phyloP scores from a whole-genome alignment of 1,139 yeast species.

The Pichia sp. region DNA sequence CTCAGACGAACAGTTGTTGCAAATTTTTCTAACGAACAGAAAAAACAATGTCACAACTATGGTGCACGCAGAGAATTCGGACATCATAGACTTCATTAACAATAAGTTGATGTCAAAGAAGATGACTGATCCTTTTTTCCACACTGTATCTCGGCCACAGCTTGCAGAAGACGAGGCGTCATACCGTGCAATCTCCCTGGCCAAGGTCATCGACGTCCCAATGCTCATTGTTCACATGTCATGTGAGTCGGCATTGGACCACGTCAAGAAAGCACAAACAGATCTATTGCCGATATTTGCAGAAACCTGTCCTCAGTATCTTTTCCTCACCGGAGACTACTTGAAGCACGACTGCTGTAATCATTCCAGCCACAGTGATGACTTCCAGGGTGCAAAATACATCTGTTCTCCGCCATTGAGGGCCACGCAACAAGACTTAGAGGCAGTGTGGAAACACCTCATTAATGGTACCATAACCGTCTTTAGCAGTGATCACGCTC shows the following conservation, averaged over 20 bases:
- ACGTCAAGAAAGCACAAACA: conserved; percentile 41
- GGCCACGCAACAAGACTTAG: conserved; percentile 35
- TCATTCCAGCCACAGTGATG: conserved; percentile 20
- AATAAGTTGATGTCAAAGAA: conserved; percentile 37
- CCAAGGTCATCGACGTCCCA: conserved; percentile 32
- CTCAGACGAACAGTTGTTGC: conserved; percentile 38
- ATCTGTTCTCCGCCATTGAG: conserved; percentile 48
- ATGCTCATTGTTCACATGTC: conserved; percentile 47
- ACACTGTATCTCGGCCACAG: conserved; percentile 42
- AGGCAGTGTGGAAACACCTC: conserved; percentile 42
- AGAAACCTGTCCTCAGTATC: conserved; percentile 48
- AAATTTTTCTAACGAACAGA: conserved; percentile 38
- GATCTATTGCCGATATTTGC: conserved; percentile 32
- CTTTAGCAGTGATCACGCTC: conserved; percentile 46
- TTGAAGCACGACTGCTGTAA: conserved; percentile 30
- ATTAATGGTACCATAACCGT: conserved; percentile 45
- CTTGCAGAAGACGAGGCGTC: conserved; percentile 48
- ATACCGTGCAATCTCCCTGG: conserved; percentile 40
- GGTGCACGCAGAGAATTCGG: conserved; percentile 49
- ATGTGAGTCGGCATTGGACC: conserved; percentile 38
- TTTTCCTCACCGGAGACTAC: conserved; percentile 33
- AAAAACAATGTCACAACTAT: conserved; percentile 41
- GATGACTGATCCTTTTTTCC: conserved; percentile 39
- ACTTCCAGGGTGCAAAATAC: conserved; percentile 43
- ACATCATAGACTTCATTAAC: conserved; percentile 40